Evolutionary conservation across 192 early-diverging fungal genomes (phyloP), one percentile per base, ranked within the genome.

Genomic region (Coemansia interrupta): DNA sequence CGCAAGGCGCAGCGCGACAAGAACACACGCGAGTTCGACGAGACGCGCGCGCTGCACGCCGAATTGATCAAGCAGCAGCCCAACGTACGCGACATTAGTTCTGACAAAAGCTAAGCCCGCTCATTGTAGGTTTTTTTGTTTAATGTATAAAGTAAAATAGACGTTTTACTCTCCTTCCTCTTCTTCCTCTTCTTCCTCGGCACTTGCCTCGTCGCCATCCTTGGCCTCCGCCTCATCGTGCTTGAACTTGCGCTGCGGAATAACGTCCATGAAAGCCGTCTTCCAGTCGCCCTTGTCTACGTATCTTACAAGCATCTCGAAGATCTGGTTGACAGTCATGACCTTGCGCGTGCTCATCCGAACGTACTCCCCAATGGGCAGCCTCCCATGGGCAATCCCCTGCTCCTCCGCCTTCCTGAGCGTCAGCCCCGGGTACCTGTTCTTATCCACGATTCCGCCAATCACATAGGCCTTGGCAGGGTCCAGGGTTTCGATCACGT

Each of bases 371-470:
- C 84, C 88, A 59, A 98, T 93, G 1, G 95, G 95, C 51, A 98
- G 82, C 61, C 85, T 83, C 22, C 83, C 94, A 9, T 88, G 86
- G 0, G 70, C 64, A 17, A 96, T 86, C 23, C 90, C 89, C 53
- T 84, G 83, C 29, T 84, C 64, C 50, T 82, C 64, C 2, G 96
- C 94, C 68, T 91, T 88, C 19, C 90, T 70, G 26, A 87, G 85
- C 48, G 93, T 95, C 38, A 97, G 63, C 12, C 76, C 61, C 61
- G 89, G 89, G 68, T 93, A 78, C 38, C 95, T 74, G 61, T 98
- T 98, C 64, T 90, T 91, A 61, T 98, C 96, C 1, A 98, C 96
- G 45, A 98, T 83, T 0, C 94, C 94, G 30, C 96, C 96, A 65
- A 98, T 88, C 14, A 98, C 64, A 69, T 98, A 98, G 5, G 85